Conservation (phyloP, 352 stramenopile species). For the Globisporangium apiculatum region DNA sequence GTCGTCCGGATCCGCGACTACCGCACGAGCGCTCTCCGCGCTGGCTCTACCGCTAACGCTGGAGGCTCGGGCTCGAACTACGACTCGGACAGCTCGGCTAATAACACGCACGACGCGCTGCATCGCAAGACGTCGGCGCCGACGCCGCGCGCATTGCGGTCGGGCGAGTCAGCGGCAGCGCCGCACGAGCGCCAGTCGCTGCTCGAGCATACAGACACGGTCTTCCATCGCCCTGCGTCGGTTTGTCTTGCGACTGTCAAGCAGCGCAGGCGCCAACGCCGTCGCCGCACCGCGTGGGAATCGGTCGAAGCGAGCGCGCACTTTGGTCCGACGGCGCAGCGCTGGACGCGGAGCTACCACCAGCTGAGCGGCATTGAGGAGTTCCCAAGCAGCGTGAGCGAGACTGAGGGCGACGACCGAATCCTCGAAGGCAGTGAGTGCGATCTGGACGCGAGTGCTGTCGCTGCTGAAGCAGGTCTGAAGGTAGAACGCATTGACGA, state of each 20-base stretch:
- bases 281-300: slow-evolving; percentile 49
- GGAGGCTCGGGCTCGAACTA: slow-evolving; percentile 11
- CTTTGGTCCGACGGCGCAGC: slow-evolving; percentile 43
- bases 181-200: slow-evolving; percentile 36
- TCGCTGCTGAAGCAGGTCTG: slow-evolving; percentile 6
- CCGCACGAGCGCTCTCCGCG: background rate
- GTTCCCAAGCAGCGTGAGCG: slow-evolving; percentile 23
- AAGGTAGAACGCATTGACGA: background rate
- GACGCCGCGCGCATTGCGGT: slow-evolving; percentile 22
- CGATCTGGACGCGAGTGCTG: too few relatives aligned
- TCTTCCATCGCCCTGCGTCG: slow-evolving; percentile 43
- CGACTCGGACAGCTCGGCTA: slow-evolving; percentile 33
- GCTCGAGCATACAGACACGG: slow-evolving; percentile 45
- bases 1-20: slow-evolving; percentile 26
- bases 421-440: slow-evolving; percentile 5
- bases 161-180: too few relatives aligned
- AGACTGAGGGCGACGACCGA: slow-evolving; percentile 13
- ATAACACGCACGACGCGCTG: slow-evolving; percentile 10
- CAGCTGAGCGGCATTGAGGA: slow-evolving; percentile 56
- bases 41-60: background rate
- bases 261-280: slow-evolving; percentile 28
- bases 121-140: slow-evolving; percentile 52
- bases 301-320: slow-evolving; percentile 45
- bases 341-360: slow-evolving; percentile 67
- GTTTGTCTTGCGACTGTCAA: slow-evolving; percentile 46